phyloP scores from a whole-genome alignment of 2,329 filamentous ascomycete genomes.

The Colletotrichum sp. region DNA sequence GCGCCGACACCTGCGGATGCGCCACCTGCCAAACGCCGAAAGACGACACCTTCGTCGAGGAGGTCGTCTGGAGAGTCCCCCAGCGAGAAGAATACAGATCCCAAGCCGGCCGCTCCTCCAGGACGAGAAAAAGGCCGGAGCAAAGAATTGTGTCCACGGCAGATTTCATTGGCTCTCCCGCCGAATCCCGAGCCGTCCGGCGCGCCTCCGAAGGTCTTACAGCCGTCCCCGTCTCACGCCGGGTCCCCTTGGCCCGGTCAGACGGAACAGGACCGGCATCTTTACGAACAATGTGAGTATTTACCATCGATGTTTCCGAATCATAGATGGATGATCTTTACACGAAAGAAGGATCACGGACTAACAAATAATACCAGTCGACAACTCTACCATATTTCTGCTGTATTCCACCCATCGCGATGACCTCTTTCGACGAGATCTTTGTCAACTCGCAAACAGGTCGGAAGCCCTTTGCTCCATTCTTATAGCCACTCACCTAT shows the following conservation, averaged over 20 bases:
- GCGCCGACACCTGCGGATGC: background rate
- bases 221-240: background rate
- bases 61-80: background rate
- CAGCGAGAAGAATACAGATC: background rate
- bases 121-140: background rate
- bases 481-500: background rate
- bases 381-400: background rate
- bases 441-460: background rate
- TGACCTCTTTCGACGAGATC: background rate
- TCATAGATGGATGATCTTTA: fast-evolving
- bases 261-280: background rate
- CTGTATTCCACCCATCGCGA: background rate
- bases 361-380: background rate
- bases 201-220: background rate
- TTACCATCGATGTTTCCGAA: background rate
- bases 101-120: fast-evolving
- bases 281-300: background rate
- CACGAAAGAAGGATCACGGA: background rate
- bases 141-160: fast-evolving
- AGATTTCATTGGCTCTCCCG: background rate
- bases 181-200: background rate
- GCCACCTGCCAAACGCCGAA: background rate
- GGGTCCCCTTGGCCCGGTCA: background rate
- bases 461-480: background rate
- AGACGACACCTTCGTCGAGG: background rate